phyloP scores from a whole-genome alignment of 2,329 filamentous ascomycete species.

The Diaporthe sp. region DNA sequence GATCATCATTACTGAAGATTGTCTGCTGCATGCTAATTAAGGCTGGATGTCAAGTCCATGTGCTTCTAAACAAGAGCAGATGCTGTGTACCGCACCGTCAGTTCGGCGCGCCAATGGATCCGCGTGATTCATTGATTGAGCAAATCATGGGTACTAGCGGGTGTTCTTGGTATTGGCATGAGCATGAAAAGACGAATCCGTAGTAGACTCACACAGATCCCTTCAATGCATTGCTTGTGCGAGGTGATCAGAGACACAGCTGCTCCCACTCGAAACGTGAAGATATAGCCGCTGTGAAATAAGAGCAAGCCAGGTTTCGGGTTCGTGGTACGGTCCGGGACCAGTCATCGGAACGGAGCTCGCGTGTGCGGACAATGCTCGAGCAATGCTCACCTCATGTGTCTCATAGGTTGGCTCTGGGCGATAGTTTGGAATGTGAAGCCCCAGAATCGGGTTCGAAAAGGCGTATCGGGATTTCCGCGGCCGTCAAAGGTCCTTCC shows the following conservation, averaged over 20 bases:
- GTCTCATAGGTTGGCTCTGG: neutral
- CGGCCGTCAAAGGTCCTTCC: constrained; percentile 53
- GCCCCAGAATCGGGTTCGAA: neutral
- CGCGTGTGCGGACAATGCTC: neutral
- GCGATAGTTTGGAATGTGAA: neutral
- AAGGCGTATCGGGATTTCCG: neutral
- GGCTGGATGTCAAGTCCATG: no score
- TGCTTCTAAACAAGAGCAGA: neutral
- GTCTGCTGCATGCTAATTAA: neutral
- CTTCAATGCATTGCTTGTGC: neutral
- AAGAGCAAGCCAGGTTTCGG: neutral
- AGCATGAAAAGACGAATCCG: neutral
- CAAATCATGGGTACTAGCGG: no score
- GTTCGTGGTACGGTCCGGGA: neutral
- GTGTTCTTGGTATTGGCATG: neutral
- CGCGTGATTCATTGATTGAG: neutral
- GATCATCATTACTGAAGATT: neutral
- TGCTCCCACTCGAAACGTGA: neutral
- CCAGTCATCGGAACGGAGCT: neutral
- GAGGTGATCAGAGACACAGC: neutral
- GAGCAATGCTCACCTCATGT: neutral
- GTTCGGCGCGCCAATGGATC: no score
- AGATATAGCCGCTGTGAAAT: neutral
- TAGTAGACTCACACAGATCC: neutral
- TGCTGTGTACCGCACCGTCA: neutral